Base-by-base conservation (phyloP, 148 eudicot species). In the Silene uniflora region DNA sequence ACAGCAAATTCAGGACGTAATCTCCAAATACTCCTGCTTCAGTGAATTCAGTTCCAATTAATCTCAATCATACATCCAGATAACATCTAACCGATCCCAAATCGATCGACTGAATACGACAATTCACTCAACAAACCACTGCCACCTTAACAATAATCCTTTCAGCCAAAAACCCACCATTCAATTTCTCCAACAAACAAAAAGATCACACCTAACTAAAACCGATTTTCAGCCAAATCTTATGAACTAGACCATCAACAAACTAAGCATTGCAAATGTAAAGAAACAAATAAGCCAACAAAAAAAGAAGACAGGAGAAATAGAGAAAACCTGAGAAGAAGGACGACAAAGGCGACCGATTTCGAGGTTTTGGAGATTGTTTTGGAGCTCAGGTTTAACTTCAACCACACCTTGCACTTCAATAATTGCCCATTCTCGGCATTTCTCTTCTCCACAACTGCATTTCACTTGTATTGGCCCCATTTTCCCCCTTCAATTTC, bases 341-440 rank as follows among this genome's bases (percentile, higher is more conserved):
- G 93, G 90, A 77, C 97, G 96, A 71, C 98, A 94, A 63, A 94
- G 91, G n/a, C 65, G 77, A 32, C 97, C 98, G 73, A 91, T 91
- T 74, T 85, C 83, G 55, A 94, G 92, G 72, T 85, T 89, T 14
- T 83, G 92, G 69, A 94, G 85, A 67, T 78, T 77, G 39, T 84
- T 69, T 32, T 83, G 76, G 47, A 87, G 83, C 62, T 81, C 85
- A 24, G 93, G 80, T 27, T 88, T 95, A 52, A 85, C 85, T 83
- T 94, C 98, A 76, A 94, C 79, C 7, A 87, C 86, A 52, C 98
- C 98, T 80, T 94, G 98, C 22, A 94, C 63, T 75, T 94, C 98
- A 29, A 94, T 85, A 2, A 94, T 79, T 7, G 97, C 98, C 98
- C 98, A 94, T 85, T 94, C 98, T 56, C 79, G 82, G 78, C 98